phyloP scores from a whole-genome alignment of 192 early-diverging fungal species.

The Nowakowskiella sp. region DNA sequence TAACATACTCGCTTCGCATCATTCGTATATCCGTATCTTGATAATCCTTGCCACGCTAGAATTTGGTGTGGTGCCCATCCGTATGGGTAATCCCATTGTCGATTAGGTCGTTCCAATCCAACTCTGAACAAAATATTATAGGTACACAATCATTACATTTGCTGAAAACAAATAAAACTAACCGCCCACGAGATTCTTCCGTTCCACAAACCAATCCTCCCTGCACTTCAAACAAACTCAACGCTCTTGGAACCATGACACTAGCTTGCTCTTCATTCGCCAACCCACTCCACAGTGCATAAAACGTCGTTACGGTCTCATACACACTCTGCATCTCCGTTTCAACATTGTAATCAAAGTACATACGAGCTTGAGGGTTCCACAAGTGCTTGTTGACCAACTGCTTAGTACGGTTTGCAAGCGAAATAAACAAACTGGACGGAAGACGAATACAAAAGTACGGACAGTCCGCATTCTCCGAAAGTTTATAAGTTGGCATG shows the following conservation, averaged over 20 bases:
- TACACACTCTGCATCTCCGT: conserved; percentile 60
- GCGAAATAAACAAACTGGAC: conserved; percentile 29
- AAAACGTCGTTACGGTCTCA: conserved; percentile 83
- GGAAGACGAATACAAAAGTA: conserved; percentile 35
- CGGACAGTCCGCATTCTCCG: conserved; percentile 3
- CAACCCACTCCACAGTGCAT: conserved; percentile 87
- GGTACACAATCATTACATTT: no score
- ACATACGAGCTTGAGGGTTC: conserved; percentile 70
- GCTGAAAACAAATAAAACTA: no score
- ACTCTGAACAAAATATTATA: no score
- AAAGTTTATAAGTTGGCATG: background rate
- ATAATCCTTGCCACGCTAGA: conserved; percentile 85
- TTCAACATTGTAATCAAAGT: conserved; percentile 85
- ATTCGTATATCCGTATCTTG: conserved; percentile 67
- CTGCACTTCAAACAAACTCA: conserved; percentile 76
- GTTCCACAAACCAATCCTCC: conserved; percentile 93
- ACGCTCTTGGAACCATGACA: conserved; percentile 54
- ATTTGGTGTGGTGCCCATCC: conserved; percentile 99
- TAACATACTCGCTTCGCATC: conserved; percentile 76
- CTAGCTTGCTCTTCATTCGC: conserved; percentile 69
- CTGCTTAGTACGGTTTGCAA: conserved; percentile 53
- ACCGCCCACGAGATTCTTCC: conserved; percentile 74
- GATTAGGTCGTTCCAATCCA: conserved; percentile 73
- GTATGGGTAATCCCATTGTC: conserved; percentile 83
- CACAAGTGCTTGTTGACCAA: conserved; percentile 76